Base-by-base conservation (phyloP, 495 filamentous ascomycete species). In the Penicillium nucicola region DNA sequence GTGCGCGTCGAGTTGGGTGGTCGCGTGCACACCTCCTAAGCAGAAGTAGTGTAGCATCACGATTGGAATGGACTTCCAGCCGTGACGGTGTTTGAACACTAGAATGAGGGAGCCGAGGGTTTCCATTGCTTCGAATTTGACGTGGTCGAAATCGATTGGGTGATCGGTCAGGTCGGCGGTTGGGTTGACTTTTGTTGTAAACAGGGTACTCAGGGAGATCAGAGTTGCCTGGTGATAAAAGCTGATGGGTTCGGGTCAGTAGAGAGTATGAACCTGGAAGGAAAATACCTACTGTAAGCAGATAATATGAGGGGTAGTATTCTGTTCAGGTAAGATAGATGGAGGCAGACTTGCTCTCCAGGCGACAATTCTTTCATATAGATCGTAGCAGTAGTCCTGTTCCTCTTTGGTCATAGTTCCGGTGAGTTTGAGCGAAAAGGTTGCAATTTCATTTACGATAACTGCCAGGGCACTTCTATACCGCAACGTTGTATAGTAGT, bases 1-100 rank as follows among this genome's bases (percentile, higher is more conserved):
- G 3, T 33, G 14, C 2, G 50, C 34, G 18, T 48, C 19, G 3
- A 66, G 25, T 31, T 58, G 50, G 1, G 60, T 55, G 14, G 57
- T 46, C 18, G 57, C 48, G 32, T 63, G 54, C 8, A 66, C 53
- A 1, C 63, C 60, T 0, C 49, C 63, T 2, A 60, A 42, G 31
- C 60, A 62, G 31, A 61, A 60, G 37, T 63, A 63, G 36, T 66
- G 63, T 11, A 62, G 42, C 63, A 66, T 66, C 2, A 66, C 60
- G 37, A 66, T 58, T 2, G 63, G 60, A n/a, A 63, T 31, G 1
- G 63, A 63, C 31, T 63, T 66, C 47, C 55, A 61, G 6, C 63
- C 63, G 37, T 66, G 60, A 30, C 17, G 41, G 4, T 52, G 48
- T 45, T 56, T 57, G 42, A 52, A 63, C 8, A 63, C 35, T 3